Percentiles rank a stretch among this genome's conserved stretches.
Conservation (phyloP, 441 rosid genomes). For the Corymbia calophylla region DNA sequence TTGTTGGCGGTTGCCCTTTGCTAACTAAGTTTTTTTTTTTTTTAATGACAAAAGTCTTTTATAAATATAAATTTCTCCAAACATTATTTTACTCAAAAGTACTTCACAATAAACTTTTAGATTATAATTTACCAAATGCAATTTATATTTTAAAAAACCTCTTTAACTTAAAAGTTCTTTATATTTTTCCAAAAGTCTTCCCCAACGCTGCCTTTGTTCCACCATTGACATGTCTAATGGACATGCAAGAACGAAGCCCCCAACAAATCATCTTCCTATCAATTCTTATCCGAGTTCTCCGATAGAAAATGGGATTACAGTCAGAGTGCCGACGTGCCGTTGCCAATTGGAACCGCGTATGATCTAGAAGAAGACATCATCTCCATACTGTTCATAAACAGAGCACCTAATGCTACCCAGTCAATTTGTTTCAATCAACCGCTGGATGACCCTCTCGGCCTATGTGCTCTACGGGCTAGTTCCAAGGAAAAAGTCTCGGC, state of each 20-base stretch:
- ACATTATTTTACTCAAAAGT: no score
- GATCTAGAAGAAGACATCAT: not conserved
- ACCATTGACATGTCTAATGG: not conserved
- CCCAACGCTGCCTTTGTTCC: not conserved
- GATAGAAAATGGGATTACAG: not conserved
- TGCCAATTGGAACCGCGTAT: not conserved
- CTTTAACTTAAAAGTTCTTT: no score
- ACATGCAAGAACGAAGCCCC: not conserved
- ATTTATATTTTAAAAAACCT: no score
- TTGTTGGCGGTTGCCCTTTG: no score
- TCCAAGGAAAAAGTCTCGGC: not conserved
- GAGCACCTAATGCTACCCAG: not conserved
- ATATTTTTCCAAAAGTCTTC: no score
- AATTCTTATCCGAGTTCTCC: no score
- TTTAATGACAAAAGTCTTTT: no score
- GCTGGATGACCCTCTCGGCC: not conserved
- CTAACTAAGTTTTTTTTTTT: no score
- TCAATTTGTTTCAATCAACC: not conserved
- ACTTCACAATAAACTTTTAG: no score
- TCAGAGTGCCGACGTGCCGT: not conserved
- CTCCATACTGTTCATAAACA: not conserved
- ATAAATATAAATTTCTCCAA: no score
- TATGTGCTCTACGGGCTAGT: not conserved
- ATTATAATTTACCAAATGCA: no score
- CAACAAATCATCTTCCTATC: not conserved